Conservation (phyloP, 345 rosid genomes). For the Camelina neglecta region DNA sequence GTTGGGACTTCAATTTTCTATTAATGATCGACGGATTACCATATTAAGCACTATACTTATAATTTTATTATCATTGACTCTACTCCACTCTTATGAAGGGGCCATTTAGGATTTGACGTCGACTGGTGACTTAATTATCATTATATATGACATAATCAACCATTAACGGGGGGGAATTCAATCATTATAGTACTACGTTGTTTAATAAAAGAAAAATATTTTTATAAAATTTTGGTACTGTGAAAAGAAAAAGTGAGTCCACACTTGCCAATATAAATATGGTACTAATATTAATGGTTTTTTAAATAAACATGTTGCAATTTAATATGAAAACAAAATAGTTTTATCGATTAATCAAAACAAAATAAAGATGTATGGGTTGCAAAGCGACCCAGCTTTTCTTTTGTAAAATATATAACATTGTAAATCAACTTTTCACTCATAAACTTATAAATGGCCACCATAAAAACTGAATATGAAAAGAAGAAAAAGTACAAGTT, state of each 20-base stretch:
- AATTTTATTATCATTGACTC: conserved; percentile 37
- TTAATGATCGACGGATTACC: conserved; percentile 33
- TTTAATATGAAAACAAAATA: conserved; percentile 6
- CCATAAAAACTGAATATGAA: too few relatives aligned
- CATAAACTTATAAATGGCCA: too few relatives aligned
- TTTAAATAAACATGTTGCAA: conserved; percentile 16
- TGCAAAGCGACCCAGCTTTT: too few relatives aligned
- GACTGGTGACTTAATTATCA: conserved; percentile 20
- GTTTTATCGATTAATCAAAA: too few relatives aligned
- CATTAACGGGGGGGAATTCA: conserved; percentile 13
- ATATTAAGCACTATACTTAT: conserved; percentile 35
- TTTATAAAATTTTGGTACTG: conserved; percentile 12
- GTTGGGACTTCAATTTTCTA: conserved; percentile 18
- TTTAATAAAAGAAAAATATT: background rate
- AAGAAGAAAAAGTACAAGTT: background rate
- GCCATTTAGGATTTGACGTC: conserved; percentile 25
- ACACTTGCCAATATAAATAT: conserved; percentile 19
- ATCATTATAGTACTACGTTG: conserved; percentile 24
- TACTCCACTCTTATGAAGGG: conserved; percentile 20
- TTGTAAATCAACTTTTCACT: too few relatives aligned
- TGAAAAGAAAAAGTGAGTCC: conserved; percentile 4
- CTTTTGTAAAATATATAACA: too few relatives aligned
- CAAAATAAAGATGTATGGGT: too few relatives aligned
- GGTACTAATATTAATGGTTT: background rate
- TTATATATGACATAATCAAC: conserved; percentile 38